Evolutionary conservation across 441 rosid genomes (phyloP).

Genomic region (Biscutella laevigata): DNA sequence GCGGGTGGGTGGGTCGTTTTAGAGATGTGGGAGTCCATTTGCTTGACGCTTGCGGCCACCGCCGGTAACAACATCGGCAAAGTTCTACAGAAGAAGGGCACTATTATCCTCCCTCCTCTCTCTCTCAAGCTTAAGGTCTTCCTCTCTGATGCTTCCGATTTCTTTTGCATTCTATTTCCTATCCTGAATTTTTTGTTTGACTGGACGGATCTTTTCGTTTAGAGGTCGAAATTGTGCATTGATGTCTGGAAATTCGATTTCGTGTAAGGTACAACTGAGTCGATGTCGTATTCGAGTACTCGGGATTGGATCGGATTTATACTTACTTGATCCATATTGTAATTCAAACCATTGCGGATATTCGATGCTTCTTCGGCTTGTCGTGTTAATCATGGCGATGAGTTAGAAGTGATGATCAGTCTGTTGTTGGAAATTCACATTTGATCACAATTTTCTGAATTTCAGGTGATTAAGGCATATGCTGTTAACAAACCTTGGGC

Average conservation of each 20-base stretch:
- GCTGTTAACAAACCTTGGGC: constrained; percentile 76
- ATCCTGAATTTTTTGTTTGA: neutral
- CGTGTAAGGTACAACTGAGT: neutral
- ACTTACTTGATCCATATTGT: neutral
- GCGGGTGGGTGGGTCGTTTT: too few species aligned
- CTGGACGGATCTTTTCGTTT: constrained; percentile 10
- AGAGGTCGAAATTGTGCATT: neutral
- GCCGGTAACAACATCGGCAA: constrained; percentile 97
- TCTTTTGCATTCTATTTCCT: constrained; percentile 11
- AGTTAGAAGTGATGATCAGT: neutral
- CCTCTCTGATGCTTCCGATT: neutral
- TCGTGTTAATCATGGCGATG: neutral
- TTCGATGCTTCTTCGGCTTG: neutral
- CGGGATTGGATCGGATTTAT: constrained; percentile 7
- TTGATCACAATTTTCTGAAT: constrained; percentile 6
- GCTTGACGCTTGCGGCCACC: constrained; percentile 79
- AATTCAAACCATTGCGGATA: neutral
- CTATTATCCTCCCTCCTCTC: constrained; percentile 90
- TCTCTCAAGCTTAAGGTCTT: constrained; percentile 88
- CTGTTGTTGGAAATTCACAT: constrained; percentile 1
- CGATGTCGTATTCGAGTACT: neutral
- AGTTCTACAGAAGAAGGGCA: constrained; percentile 95
- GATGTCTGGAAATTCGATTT: neutral
- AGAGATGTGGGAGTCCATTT: constrained; percentile 92
- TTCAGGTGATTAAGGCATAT: constrained; percentile 84